phyloP scores from a whole-genome alignment of 2,329 filamentous ascomycete species.

The Xylariaceae sp. region DNA sequence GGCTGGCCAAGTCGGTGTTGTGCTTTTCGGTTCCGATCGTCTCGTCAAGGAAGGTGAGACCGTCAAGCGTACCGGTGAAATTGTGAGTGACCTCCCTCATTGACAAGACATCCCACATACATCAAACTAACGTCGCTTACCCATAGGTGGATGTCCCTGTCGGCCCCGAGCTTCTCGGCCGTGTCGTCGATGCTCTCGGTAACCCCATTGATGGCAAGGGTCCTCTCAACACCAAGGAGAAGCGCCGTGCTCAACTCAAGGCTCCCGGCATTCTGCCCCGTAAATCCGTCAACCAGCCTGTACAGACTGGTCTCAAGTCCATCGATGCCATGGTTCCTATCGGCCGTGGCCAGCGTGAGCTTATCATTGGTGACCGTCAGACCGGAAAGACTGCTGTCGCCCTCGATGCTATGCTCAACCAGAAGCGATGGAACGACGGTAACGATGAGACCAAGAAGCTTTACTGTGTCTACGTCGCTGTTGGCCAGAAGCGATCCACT shows the following conservation, averaged over 20 bases:
- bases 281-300: conserved; percentile 94
- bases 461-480: conserved; percentile 98
- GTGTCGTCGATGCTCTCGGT: conserved; percentile 97
- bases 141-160: conserved; percentile 90
- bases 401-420: conserved; percentile 97
- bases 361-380: conserved; percentile 99
- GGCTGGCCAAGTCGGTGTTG: conserved; percentile 99
- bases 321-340: conserved; percentile 99
- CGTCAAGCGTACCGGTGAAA: conserved; percentile 99
- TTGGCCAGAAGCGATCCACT: conserved; percentile 99
- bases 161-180: conserved; percentile 86
- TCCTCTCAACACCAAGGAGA: conserved; percentile 86
- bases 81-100: conserved; percentile 62
- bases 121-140: background rate
- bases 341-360: conserved; percentile 99
- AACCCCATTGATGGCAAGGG: conserved; percentile 99
- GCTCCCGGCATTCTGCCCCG: conserved; percentile 97
- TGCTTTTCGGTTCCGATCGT: conserved; percentile 99
- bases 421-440: conserved; percentile 92
- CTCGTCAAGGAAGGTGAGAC: conserved; percentile 99
- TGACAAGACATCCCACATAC: background rate
- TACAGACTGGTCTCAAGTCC: conserved; percentile 99
- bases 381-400: conserved; percentile 99
- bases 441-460: conserved; percentile 96
- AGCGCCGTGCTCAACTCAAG: conserved; percentile 96